Conservation (phyloP, 2,329 filamentous ascomycete species). For the Byssoonygena ceratinophila region DNA sequence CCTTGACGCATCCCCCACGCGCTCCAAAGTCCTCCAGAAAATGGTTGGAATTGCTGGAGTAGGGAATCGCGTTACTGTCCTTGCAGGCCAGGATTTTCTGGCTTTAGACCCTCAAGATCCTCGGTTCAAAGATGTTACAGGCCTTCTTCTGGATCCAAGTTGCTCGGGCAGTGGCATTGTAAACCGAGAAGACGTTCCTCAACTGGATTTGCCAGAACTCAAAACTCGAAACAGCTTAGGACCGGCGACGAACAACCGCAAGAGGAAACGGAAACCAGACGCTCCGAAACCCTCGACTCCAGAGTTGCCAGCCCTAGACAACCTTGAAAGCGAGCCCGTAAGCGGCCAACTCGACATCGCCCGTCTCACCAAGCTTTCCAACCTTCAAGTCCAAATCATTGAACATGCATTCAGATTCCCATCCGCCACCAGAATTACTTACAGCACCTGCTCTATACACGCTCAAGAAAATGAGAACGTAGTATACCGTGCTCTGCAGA, state of each 20-base stretch:
- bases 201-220: constrained; percentile 49
- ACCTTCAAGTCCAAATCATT: constrained; percentile 72
- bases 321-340: constrained; percentile 16
- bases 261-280: constrained; percentile 38
- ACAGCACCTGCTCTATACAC: constrained; percentile 88
- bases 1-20: constrained; percentile 34
- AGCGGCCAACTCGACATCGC: constrained; percentile 46
- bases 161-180: constrained; percentile 95
- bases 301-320: constrained; percentile 13
- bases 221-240: constrained; percentile 9
- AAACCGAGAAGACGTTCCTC: constrained; percentile 67
- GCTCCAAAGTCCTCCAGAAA: constrained; percentile 66
- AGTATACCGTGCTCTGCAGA: constrained; percentile 59
- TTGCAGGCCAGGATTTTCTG: constrained; percentile 70
- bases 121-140: constrained; percentile 60
- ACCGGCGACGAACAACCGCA: constrained; percentile 19
- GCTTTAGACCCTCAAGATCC: constrained; percentile 55
- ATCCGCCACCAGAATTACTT: constrained; percentile 63
- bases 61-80: constrained; percentile 54
- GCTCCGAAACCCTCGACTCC: background rate
- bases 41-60: constrained; percentile 76
- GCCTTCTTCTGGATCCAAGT: constrained; percentile 79
- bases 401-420: constrained; percentile 78
- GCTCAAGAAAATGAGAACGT: constrained; percentile 81
- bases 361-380: constrained; percentile 61